These are phyloP conservation scores for Oropetium thomaeum DNA, from an alignment of 176 grass and related monocot species.

Conservation along the genomic window DNA sequence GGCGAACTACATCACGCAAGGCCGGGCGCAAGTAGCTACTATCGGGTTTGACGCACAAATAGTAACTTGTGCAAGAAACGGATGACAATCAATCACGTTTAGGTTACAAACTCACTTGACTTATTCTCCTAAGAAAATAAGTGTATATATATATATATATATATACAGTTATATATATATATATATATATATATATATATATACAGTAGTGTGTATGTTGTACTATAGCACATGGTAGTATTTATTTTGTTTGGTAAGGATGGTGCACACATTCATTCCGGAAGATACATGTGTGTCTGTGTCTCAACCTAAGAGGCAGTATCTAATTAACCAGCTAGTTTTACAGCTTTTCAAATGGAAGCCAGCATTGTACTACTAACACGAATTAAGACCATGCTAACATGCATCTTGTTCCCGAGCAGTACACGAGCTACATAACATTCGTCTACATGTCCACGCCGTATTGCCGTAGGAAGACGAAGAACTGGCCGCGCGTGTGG, in stretches of 20 bases:
- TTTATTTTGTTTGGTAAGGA: constrained; percentile 21
- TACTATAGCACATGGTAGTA: neutral
- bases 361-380: neutral
- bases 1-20: too few relatives aligned
- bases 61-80: too few relatives aligned
- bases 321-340: neutral
- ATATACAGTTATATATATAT: too few relatives aligned
- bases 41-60: too few relatives aligned
- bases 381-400: neutral
- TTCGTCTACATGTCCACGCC: neutral
- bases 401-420: neutral
- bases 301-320: neutral
- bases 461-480: neutral
- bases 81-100: too few relatives aligned
- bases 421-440: too few relatives aligned
- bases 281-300: neutral
- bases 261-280: neutral
- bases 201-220: too few relatives aligned
- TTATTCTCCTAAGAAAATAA: too few relatives aligned
- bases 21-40: too few relatives aligned
- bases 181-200: too few relatives aligned
- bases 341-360: neutral
- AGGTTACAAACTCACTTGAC: too few relatives aligned
- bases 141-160: too few relatives aligned
- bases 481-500: neutral